phyloP scores from a whole-genome alignment of 306 rosid genomes.

The Prunus mume region DNA sequence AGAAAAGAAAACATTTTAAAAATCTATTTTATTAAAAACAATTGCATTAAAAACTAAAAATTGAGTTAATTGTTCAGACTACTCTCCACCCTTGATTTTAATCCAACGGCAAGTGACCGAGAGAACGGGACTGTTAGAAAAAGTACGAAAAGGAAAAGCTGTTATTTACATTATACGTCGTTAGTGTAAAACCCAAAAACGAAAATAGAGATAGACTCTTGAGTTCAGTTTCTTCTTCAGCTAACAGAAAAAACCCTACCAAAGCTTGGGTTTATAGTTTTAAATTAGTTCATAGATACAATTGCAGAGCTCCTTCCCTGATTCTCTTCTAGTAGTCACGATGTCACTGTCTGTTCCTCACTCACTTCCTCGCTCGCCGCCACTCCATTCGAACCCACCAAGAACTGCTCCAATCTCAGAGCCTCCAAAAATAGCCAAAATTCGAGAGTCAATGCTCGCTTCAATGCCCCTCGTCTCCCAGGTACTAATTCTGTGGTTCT shows the following conservation, averaged over 20 bases:
- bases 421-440: not conserved
- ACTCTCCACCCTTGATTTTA: too few relatives aligned
- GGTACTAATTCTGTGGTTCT: slow-evolving; percentile 1
- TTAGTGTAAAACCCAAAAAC: too few relatives aligned
- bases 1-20: too few relatives aligned
- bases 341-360: slow-evolving; percentile 27
- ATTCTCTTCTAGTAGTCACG: not conserved
- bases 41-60: too few relatives aligned
- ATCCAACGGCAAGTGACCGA: too few relatives aligned
- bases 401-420: slow-evolving; percentile 4
- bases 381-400: not conserved
- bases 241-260: not conserved
- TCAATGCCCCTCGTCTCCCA: not conserved
- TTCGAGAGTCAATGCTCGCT: not conserved
- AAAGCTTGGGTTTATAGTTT: not conserved
- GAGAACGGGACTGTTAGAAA: too few relatives aligned
- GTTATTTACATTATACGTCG: too few relatives aligned
- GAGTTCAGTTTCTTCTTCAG: not conserved
- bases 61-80: too few relatives aligned
- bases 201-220: too few relatives aligned
- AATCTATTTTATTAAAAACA: too few relatives aligned
- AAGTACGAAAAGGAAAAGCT: too few relatives aligned
- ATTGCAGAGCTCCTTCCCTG: not conserved
- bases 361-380: slow-evolving; percentile 5
- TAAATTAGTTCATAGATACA: not conserved